These are phyloP conservation scores for Trebouxia gelatinosa DNA, from an alignment of 163 green algal species.

Conservation along the genomic window DNA sequence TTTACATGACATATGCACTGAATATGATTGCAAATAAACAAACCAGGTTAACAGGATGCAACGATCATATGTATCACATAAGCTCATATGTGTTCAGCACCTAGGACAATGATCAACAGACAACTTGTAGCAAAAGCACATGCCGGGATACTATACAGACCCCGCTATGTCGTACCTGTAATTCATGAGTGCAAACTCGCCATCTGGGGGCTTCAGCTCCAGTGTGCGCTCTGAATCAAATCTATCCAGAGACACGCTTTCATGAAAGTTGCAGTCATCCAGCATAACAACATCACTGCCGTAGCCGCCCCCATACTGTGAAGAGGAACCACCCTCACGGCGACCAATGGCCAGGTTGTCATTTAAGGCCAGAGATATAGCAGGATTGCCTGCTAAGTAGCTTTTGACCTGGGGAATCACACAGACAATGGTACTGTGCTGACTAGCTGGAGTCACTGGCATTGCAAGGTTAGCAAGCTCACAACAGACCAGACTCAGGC, in stretches of 20 bases:
- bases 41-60: background rate
- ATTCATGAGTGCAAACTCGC: constrained; percentile 86
- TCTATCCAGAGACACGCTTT: constrained; percentile 51
- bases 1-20: background rate
- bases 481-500: no score
- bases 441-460: no score
- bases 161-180: constrained; percentile 52
- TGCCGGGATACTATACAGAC: background rate
- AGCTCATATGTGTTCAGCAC: background rate
- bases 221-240: constrained; percentile 83
- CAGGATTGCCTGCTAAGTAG: constrained; percentile 86
- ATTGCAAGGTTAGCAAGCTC: no score
- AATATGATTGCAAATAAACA: background rate
- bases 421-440: no score
- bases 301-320: constrained; percentile 34
- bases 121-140: background rate
- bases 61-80: no score
- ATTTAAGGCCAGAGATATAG: constrained; percentile 82
- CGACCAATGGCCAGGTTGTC: constrained; percentile 79
- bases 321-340: constrained; percentile 35
- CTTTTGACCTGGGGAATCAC: constrained; percentile 73
- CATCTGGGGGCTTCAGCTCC: constrained; percentile 75
- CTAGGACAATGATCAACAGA: background rate
- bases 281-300: constrained; percentile 63
- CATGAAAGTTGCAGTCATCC: constrained; percentile 85